Percentiles rank a stretch among this genome's conserved stretches.
Evolutionary conservation across 2,329 filamentous ascomycete genomes (phyloP).

Genomic region (Pyricularia sp.): DNA sequence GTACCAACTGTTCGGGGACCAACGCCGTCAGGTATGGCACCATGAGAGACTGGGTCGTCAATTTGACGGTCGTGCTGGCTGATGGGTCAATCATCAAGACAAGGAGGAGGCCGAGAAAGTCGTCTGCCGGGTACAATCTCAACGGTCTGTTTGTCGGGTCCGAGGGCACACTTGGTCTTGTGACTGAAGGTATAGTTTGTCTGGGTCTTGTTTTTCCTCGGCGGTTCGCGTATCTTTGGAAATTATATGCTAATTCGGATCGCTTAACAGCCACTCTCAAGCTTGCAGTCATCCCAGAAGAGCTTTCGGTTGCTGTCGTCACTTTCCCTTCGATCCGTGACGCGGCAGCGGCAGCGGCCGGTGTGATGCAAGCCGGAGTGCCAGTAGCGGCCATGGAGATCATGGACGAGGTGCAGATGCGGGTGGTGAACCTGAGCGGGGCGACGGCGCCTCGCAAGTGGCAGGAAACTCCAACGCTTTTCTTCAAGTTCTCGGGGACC

Average conservation of each 20-base stretch:
- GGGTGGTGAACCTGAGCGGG: slow-evolving; percentile 66
- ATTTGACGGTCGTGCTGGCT: slow-evolving; percentile 70
- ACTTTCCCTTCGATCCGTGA: slow-evolving; percentile 70
- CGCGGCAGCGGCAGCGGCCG: slow-evolving; percentile 64
- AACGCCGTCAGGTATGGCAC: slow-evolving; percentile 76
- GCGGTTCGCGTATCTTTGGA: background rate
- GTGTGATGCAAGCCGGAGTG: slow-evolving; percentile 65
- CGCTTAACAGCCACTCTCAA: slow-evolving; percentile 57
- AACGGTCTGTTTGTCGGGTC: slow-evolving; percentile 73
- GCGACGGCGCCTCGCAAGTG: slow-evolving; percentile 60
- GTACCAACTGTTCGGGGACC: slow-evolving; percentile 69
- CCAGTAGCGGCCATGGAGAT: slow-evolving; percentile 74
- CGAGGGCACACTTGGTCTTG: slow-evolving; percentile 83
- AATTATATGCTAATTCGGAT: background rate
- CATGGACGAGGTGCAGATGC: slow-evolving; percentile 86
- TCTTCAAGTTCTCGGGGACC: slow-evolving; percentile 81
- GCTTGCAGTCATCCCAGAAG: slow-evolving; percentile 65
- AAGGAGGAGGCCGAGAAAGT: slow-evolving; percentile 66
- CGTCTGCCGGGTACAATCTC: slow-evolving; percentile 74
- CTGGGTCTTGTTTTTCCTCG: background rate
- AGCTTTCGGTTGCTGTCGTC: slow-evolving; percentile 70
- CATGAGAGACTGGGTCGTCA: slow-evolving; percentile 84
- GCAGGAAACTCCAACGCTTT: slow-evolving; percentile 69
- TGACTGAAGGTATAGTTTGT: slow-evolving; percentile 56
- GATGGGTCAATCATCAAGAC: slow-evolving; percentile 77